Percentiles rank a stretch among this genome's conserved stretches.
phyloP scores from a whole-genome alignment of 148 eudicot species.

The Amaranthus palmeri region DNA sequence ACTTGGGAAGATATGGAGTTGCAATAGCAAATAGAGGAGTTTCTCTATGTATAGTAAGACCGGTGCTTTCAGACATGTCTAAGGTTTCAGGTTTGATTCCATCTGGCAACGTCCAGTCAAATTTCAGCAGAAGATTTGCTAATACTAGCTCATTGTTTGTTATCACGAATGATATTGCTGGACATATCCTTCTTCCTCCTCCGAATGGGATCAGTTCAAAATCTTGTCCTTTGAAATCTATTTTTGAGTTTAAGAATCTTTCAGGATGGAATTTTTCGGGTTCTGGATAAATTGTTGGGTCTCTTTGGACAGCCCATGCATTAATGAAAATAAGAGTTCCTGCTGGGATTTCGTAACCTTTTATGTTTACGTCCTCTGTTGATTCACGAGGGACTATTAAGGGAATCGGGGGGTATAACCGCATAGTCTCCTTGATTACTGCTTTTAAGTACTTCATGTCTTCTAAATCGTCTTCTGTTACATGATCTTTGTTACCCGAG shows the following conservation, averaged over 20 bases:
- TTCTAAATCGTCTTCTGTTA: not conserved
- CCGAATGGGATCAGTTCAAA: slow-evolving; percentile 35
- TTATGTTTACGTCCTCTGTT: not conserved
- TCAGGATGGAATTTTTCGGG: slow-evolving; percentile 31
- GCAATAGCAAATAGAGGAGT: slow-evolving; percentile 23
- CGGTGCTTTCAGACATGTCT: slow-evolving; percentile 23
- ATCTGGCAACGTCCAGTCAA: slow-evolving; percentile 23
- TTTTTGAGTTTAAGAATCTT: slow-evolving; percentile 24
- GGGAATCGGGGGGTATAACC: slow-evolving; percentile 3
- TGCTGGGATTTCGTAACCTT: slow-evolving; percentile 1
- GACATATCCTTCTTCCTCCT: slow-evolving; percentile 33
- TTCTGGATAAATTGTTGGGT: not conserved
- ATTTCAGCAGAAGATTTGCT: slow-evolving; percentile 22
- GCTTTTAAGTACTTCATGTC: slow-evolving; percentile 14
- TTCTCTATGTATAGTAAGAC: slow-evolving; percentile 11
- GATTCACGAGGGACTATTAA: slow-evolving; percentile 1
- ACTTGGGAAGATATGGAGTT: not conserved
- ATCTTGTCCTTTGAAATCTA: slow-evolving; percentile 28
- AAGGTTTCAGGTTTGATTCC: slow-evolving; percentile 5
- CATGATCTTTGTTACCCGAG: not conserved
- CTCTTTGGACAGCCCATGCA: slow-evolving; percentile 11
- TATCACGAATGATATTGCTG: slow-evolving; percentile 24
- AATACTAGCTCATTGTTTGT: slow-evolving; percentile 13
- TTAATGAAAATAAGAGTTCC: slow-evolving; percentile 6
- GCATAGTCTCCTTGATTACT: slow-evolving; percentile 6